phyloP scores from a whole-genome alignment of 805 yeast genomes.

The Crinitomyces ghanaensis region DNA sequence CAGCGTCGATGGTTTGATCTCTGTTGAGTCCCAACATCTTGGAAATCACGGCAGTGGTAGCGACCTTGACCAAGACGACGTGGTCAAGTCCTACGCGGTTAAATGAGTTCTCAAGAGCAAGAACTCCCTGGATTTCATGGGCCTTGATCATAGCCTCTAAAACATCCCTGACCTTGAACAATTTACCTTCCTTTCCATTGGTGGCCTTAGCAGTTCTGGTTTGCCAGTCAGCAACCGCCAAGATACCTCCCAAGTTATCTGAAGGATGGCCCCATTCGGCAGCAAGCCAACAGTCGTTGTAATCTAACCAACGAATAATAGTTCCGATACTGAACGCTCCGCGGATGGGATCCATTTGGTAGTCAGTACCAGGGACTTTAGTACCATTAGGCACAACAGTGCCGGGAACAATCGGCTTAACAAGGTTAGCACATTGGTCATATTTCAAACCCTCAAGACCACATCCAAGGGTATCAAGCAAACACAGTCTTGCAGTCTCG shows the following conservation, averaged over 20 bases:
- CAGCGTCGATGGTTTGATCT: conserved; percentile 42
- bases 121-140: conserved; percentile 50
- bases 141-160: conserved; percentile 50
- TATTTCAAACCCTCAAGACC: conserved; percentile 48
- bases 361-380: conserved; percentile 41
- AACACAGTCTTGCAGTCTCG: conserved; percentile 44
- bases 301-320: conserved; percentile 48
- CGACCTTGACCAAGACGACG: conserved; percentile 46
- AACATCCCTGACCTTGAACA: conserved; percentile 39
- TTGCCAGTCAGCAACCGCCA: conserved; percentile 47
- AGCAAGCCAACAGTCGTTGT: conserved; percentile 55
- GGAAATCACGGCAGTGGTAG: conserved; percentile 49
- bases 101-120: conserved; percentile 50
- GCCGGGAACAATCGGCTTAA: conserved; percentile 50
- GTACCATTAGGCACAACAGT: conserved; percentile 44
- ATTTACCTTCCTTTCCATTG: conserved; percentile 29
- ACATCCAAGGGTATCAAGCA: conserved; percentile 48
- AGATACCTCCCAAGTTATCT: conserved; percentile 47
- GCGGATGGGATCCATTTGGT: conserved; percentile 42
- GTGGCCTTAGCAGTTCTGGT: conserved; percentile 35
- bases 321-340: conserved; percentile 51
- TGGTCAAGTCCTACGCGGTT: conserved; percentile 51
- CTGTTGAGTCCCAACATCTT: conserved; percentile 39
- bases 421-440: conserved; percentile 35
- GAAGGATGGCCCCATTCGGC: conserved; percentile 66